Percentiles rank a stretch among this genome's conserved stretches.
Evolutionary conservation across 2,329 filamentous ascomycete species (phyloP).

Genomic region (Paracorniculantispora psalliotae): DNA sequence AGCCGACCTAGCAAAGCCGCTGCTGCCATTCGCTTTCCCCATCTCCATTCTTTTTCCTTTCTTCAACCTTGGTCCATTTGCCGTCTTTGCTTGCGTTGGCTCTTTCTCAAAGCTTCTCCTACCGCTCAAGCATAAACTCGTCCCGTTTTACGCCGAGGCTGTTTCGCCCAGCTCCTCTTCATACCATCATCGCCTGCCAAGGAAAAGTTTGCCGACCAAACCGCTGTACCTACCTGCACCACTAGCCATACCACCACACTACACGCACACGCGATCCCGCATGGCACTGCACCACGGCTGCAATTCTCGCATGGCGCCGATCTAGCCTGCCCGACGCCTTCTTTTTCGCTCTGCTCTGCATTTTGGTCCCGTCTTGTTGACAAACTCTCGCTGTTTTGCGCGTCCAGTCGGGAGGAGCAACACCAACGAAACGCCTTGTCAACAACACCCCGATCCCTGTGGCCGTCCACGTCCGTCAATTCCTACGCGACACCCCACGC

Average conservation of each 20-base stretch:
- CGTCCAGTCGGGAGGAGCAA: not conserved
- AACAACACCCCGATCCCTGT: not conserved
- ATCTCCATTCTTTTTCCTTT: slow-evolving; percentile 7
- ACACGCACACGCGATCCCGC: not conserved
- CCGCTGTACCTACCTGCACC: too few species aligned
- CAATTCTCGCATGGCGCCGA: slow-evolving; percentile 7
- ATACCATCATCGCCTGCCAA: not conserved
- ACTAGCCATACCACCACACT: too few species aligned
- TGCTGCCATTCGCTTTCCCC: not conserved
- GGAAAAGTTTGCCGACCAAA: too few species aligned
- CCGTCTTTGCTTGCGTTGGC: not conserved
- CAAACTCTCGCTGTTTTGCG: not conserved
- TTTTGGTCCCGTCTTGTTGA: not conserved
- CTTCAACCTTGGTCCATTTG: not conserved
- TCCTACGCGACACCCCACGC: not conserved
- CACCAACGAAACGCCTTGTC: not conserved
- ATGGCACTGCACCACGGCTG: slow-evolving; percentile 1
- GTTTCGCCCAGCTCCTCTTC: not conserved
- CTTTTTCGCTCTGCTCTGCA: not conserved
- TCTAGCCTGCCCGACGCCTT: not conserved
- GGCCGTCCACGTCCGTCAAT: not conserved
- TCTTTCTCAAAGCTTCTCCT: not conserved
- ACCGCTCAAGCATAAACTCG: too few species aligned
- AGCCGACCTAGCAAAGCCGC: slow-evolving; percentile 4
- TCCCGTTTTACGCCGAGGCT: not conserved